Evolutionary conservation across 2,329 filamentous ascomycete species (phyloP).

Genomic region (Aureobasidium sp.): DNA sequence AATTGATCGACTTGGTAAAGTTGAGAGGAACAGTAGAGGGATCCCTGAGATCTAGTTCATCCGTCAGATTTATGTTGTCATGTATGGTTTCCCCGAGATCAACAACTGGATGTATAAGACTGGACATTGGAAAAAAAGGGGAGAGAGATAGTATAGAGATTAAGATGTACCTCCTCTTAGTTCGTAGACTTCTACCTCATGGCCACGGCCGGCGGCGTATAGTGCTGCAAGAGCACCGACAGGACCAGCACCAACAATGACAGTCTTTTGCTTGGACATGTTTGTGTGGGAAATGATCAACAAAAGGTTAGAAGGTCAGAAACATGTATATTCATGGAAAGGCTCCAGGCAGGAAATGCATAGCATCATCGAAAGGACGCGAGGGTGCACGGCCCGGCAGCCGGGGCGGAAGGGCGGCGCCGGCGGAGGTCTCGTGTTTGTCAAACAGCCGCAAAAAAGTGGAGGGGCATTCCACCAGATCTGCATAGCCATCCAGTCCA

Average conservation of each 20-base stretch:
- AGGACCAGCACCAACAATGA: slow-evolving; percentile 75
- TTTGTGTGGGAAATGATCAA: neutral
- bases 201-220: slow-evolving; percentile 80
- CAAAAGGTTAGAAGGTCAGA: neutral
- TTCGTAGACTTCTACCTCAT: slow-evolving; percentile 91
- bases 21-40: slow-evolving; percentile 76
- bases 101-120: neutral
- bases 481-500: neutral
- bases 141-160: neutral
- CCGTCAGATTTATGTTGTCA: neutral
- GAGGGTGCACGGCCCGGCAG: neutral
- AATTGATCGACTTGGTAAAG: slow-evolving; percentile 97
- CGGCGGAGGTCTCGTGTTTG: neutral
- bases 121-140: neutral
- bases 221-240: slow-evolving; percentile 53
- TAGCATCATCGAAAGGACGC: neutral
- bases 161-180: slow-evolving; percentile 67
- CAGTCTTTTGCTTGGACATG: slow-evolving; percentile 51
- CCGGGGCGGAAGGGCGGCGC: slow-evolving; percentile 1
- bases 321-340: neutral
- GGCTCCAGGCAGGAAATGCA: neutral
- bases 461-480: neutral
- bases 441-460: neutral
- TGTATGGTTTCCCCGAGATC: neutral
- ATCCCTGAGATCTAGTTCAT: slow-evolving; percentile 67